Base-by-base conservation (phyloP, 331 rosid genomes). In the Ulmus americana region DNA sequence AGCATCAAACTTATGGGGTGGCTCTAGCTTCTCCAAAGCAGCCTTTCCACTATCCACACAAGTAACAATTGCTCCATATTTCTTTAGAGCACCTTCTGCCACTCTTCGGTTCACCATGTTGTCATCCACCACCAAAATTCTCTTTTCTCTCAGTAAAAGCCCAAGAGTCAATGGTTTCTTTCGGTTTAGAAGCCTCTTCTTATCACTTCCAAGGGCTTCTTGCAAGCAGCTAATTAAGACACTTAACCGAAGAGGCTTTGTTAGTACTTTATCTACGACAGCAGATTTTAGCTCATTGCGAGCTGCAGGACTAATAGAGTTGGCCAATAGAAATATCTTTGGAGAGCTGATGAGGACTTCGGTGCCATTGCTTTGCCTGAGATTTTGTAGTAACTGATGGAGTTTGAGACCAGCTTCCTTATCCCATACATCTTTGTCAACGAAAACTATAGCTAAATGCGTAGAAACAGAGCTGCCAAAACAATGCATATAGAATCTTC, bases 81-180 rank as follows among this genome's bases (percentile, higher is more conserved):
- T 85, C 76, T 76, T 85, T 14, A 92, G 81, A 76, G 84, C 82
- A 59, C 97, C 97, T 83, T 82, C 86, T 38, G 98, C 98, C 53
- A 92, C 98, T 85, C 80, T 82, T 77, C 98, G 65, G 70, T 92
- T 92, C n/a, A 92, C 98, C 12, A 59, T 77, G 50, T 92, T 89
- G 72, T 92, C 98, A 70, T 92, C 98, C 53, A 92, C 98, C 61
- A 92, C 95, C 90, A 92, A 76, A 73, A 92, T 89, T 50, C 22
- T 61, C 81, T 78, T 92, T 16, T 70, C 84, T 68, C 59, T 67
- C 15, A 92, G 75, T 62, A 89, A 70, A 55, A 62, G 79, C 63
- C 80, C 91, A 7, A 89, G 88, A 77, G 74, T 70, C 16, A 74
- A 64, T 16, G 79, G 68, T 62, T 80, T 75, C 65, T 79, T 85